A percentile compares a stretch with the other conserved stretches of the same genome.
These are phyloP conservation scores for Sclerotiophoma versabilis DNA, from an alignment of 2,329 filamentous ascomycete species.

Conservation along the genomic window DNA sequence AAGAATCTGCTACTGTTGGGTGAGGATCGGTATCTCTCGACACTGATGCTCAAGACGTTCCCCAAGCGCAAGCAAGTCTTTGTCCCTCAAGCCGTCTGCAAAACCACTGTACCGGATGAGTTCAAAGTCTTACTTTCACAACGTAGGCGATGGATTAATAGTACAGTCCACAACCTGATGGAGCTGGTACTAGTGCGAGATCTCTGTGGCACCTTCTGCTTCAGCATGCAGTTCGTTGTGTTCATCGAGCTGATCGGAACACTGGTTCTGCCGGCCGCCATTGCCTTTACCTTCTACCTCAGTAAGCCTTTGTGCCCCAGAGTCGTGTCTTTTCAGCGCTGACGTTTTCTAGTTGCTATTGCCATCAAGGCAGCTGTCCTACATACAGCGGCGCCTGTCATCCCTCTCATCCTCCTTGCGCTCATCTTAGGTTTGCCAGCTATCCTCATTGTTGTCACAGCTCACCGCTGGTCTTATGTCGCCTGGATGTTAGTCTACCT, in stretches of 20 bases:
- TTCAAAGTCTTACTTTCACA: conserved; percentile 95
- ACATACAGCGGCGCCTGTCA: conserved; percentile 72
- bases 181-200: conserved; percentile 94
- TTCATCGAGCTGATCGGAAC: conserved; percentile 96
- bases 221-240: conserved; percentile 99
- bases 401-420: conserved; percentile 86
- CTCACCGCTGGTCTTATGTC: conserved; percentile 90
- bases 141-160: conserved; percentile 98
- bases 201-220: conserved; percentile 98
- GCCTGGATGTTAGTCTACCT: conserved; percentile 98
- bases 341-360: conserved; percentile 70
- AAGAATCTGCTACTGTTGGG: conserved; percentile 92
- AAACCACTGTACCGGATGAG: conserved; percentile 92
- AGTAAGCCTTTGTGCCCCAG: conserved; percentile 64
- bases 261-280: conserved; percentile 91
- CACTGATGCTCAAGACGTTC: conserved; percentile 97
- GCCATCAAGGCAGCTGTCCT: conserved; percentile 74
- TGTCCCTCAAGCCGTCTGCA: conserved; percentile 97
- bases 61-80: conserved; percentile 99
- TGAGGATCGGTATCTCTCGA: conserved; percentile 94
- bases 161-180: conserved; percentile 98
- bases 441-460: conserved; percentile 89
- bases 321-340: conserved; percentile 24
- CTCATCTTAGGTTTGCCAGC: conserved; percentile 94
- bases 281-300: conserved; percentile 96